phyloP scores from a whole-genome alignment of 345 rosid genomes.

The Schrenkiella parvula region DNA sequence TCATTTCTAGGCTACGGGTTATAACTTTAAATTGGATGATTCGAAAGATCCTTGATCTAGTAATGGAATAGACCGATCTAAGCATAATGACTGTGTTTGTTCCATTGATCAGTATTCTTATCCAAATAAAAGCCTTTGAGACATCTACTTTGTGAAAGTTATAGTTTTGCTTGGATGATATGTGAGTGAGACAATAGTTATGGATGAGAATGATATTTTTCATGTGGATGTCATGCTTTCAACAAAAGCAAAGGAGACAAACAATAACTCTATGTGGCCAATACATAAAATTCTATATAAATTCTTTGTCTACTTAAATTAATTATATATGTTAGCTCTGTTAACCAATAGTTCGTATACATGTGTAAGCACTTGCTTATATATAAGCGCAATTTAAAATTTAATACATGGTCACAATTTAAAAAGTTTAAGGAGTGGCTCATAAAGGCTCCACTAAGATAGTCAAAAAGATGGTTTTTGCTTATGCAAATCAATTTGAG shows the following conservation, averaged over 20 bases:
- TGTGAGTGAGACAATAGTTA: constrained; percentile 31
- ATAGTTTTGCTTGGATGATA: constrained; percentile 35
- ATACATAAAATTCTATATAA: constrained; percentile 18
- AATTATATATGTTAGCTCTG: neutral
- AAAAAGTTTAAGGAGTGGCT: constrained; percentile 27
- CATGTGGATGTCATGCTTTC: constrained; percentile 35
- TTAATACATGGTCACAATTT: constrained; percentile 26
- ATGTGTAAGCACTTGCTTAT: constrained; percentile 21
- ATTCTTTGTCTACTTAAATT: constrained; percentile 22
- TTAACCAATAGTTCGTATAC: constrained; percentile 19
- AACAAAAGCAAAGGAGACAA: constrained; percentile 29
- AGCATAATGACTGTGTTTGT: constrained; percentile 27
- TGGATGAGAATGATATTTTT: constrained; percentile 38
- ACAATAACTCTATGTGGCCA: constrained; percentile 31
- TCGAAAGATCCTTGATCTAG: neutral
- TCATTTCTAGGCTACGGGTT: neutral
- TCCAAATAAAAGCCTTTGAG: constrained; percentile 12
- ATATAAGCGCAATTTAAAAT: constrained; percentile 2
- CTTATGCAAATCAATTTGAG: constrained; percentile 44
- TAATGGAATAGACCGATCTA: constrained; percentile 5
- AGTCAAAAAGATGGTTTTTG: constrained; percentile 47
- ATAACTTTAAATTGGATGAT: constrained; percentile 13
- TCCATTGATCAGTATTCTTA: constrained; percentile 25
- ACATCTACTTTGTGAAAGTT: constrained; percentile 21
- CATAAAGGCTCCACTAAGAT: constrained; percentile 49